Base-by-base conservation (phyloP, 2,329 filamentous ascomycete genomes). In the Curvularia sp. region DNA sequence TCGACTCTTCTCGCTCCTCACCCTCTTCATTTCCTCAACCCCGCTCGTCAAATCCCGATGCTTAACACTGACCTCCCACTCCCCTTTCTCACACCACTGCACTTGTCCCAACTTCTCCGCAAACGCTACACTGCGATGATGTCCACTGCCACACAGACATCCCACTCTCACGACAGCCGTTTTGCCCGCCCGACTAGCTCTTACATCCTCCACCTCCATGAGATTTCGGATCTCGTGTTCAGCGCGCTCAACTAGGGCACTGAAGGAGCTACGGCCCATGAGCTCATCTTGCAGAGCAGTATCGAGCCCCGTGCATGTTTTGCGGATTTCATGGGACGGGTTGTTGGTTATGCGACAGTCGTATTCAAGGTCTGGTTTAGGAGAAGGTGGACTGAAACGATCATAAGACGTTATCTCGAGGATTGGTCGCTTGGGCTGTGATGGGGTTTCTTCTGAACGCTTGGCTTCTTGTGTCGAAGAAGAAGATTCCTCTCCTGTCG, bases 51-150 rank as follows among this genome's bases (percentile, higher is more conserved):
- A 48, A 13, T 53, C 26, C 13, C 58, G 39, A 48, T 61, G 58
- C 22, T 20, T 12, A 30, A 61, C 51, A 1, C 49, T 49, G n/a
- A 58, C 33, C 13, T 61, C 55, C 55, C 58, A 61, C 0, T 39
- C 43, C 9, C 18, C 51, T 18, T 39, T 28, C 58, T 53, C 55
- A 41, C 50, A 43, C 51, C 48, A 58, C 43, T 13, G n/a, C 20
- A 61, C 48, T 7, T 61, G 58, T 4, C 44, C 51, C 55, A 61
- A 26, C 6, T 55, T 52, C 43, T 61, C 58, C 24, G 55, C 58
- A 51, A 61, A 55, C 10, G 58, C 58, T 24, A 58, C 51, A 31
- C 58, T 61, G 18, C 58, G 49, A 42, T 61, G 55, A 49, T 61
- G 55, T 13, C 55, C 55, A 4, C 58, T 61, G 1, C 58, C 55